phyloP scores from a whole-genome alignment of 2,329 filamentous ascomycete species.

The Lachnellula hyalina region DNA sequence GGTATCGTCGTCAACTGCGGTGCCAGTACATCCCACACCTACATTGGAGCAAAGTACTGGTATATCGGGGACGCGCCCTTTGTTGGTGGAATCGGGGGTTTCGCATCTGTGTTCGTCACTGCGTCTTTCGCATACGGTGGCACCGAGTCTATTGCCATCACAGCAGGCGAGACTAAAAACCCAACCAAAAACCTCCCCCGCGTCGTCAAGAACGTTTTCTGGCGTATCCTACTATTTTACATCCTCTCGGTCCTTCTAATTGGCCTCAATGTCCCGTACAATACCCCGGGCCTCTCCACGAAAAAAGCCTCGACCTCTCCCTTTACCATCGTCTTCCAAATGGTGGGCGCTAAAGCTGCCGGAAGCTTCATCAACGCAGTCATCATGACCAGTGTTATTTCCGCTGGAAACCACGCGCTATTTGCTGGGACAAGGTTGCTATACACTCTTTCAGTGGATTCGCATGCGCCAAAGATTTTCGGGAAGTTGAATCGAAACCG shows the following conservation, averaged over 20 bases:
- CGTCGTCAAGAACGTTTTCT: slow-evolving; percentile 62
- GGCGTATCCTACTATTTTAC: slow-evolving; percentile 45
- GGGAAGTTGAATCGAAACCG: slow-evolving; percentile 43
- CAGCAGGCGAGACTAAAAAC: slow-evolving; percentile 60
- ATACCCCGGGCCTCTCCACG: slow-evolving; percentile 40
- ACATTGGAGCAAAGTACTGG: slow-evolving; percentile 56
- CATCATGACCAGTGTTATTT: slow-evolving; percentile 53
- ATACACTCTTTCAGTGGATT: slow-evolving; percentile 49
- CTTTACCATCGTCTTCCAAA: slow-evolving; percentile 57
- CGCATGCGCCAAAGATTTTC: slow-evolving; percentile 53
- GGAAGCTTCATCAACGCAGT: slow-evolving; percentile 58
- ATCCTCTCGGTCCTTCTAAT: slow-evolving; percentile 49
- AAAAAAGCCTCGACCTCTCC: slow-evolving; percentile 43
- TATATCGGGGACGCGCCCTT: slow-evolving; percentile 56
- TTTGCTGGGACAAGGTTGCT: slow-evolving; percentile 52
- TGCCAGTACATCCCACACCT: slow-evolving; percentile 46
- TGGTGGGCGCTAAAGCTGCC: slow-evolving; percentile 48
- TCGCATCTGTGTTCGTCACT: slow-evolving; percentile 59
- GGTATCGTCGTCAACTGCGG: slow-evolving; percentile 56
- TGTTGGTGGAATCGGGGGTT: slow-evolving; percentile 59
- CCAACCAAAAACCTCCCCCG: slow-evolving; percentile 55
- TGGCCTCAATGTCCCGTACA: slow-evolving; percentile 55
- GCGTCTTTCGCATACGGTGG: slow-evolving; percentile 58
- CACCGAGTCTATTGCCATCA: slow-evolving; percentile 61
- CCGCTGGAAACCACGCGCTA: slow-evolving; percentile 53